Conservation (phyloP, 768 basidiomycete species). For the Russula vinacea region DNA sequence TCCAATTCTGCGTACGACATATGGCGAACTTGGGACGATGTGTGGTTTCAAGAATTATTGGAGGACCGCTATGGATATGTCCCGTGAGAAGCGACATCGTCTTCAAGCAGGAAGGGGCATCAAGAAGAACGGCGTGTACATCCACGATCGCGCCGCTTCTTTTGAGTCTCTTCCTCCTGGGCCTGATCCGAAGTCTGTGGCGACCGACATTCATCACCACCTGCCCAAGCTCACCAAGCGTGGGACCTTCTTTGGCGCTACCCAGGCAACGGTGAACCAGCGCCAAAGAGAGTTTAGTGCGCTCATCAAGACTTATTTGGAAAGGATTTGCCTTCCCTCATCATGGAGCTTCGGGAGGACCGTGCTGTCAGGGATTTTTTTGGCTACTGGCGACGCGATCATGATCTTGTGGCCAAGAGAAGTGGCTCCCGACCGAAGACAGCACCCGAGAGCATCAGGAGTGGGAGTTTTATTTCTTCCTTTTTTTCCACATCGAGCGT, state of each 20-base stretch:
- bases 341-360: conserved; percentile 61
- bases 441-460: conserved; percentile 30
- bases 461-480: conserved; percentile 54
- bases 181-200: conserved; percentile 71
- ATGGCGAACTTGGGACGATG: conserved; percentile 80
- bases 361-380: conserved; percentile 71
- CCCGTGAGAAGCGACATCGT: conserved; percentile 64
- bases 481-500: conserved; percentile 52
- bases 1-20: conserved; percentile 59
- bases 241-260: conserved; percentile 68
- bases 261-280: conserved; percentile 60
- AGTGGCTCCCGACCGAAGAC: conserved; percentile 29
- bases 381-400: conserved; percentile 70
- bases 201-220: conserved; percentile 62
- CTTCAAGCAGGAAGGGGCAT: conserved; percentile 71
- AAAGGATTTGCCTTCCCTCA: conserved; percentile 59
- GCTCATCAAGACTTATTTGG: conserved; percentile 59
- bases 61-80: conserved; percentile 64
- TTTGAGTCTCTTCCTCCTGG: conserved; percentile 84
- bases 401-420: conserved; percentile 53
- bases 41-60: conserved; percentile 68
- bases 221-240: conserved; percentile 70
- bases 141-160: conserved; percentile 72
- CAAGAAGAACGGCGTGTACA: conserved; percentile 65
- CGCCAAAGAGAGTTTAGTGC: conserved; percentile 57